Conservation (phyloP, 2,329 filamentous ascomycete species). For the Rugonectria rugulosa region DNA sequence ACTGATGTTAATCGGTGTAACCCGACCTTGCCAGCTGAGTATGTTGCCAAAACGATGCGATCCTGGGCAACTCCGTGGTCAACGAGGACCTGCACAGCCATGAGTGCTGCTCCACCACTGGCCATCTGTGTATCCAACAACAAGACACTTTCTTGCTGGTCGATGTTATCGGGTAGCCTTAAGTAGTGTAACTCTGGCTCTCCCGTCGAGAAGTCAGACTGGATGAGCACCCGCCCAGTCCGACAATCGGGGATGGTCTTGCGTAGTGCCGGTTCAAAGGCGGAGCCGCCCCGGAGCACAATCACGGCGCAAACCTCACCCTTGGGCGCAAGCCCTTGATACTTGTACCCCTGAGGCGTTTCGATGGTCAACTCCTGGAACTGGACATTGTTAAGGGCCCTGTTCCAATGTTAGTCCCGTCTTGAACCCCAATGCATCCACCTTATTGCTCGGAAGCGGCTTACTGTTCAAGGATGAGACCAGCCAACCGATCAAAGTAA, state of each 20-base stretch:
- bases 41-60: conserved; percentile 91
- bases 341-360: conserved; percentile 75
- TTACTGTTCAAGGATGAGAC: conserved; percentile 82
- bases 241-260: conserved; percentile 92
- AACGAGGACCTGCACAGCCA: conserved; percentile 95
- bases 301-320: conserved; percentile 87
- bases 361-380: conserved; percentile 71
- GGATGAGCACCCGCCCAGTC: conserved; percentile 88
- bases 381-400: conserved; percentile 78
- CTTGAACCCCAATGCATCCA: background rate
- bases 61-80: conserved; percentile 90
- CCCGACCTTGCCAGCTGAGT: conserved; percentile 84
- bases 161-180: conserved; percentile 77
- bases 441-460: conserved; percentile 32
- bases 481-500: conserved; percentile 90
- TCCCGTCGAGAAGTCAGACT: conserved; percentile 83
- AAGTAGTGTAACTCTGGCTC: conserved; percentile 94
- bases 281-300: conserved; percentile 86
- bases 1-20: conserved; percentile 86
- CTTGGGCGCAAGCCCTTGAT: conserved; percentile 73
- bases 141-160: conserved; percentile 79
- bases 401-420: conserved; percentile 42
- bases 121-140: conserved; percentile 95
- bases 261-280: conserved; percentile 86
- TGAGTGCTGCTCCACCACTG: conserved; percentile 82